Evolutionary conservation across 1,139 yeast genomes (phyloP).

Genomic region (Debaryomycetaceae sp.): DNA sequence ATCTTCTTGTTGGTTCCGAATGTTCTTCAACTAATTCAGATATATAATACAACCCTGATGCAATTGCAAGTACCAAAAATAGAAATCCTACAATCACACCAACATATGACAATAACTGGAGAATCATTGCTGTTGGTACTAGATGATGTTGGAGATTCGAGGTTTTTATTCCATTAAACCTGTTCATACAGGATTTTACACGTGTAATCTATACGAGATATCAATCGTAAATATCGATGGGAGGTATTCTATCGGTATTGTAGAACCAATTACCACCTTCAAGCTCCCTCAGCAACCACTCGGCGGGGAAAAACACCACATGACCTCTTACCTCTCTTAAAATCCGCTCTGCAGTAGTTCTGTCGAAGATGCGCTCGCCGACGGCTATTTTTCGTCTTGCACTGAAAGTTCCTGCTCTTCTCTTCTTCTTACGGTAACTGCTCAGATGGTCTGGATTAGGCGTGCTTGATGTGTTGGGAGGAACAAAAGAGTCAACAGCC

Average conservation of each 20-base stretch:
- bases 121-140: conserved; percentile 28
- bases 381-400: conserved; percentile 40
- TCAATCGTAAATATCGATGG: conserved; percentile 88
- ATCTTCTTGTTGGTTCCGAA: conserved; percentile 74
- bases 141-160: not conserved
- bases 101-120: conserved; percentile 49
- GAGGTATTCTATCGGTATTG: conserved; percentile 90
- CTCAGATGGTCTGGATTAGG: not conserved
- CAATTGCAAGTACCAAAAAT: conserved; percentile 55
- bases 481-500: not conserved
- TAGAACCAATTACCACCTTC: conserved; percentile 95
- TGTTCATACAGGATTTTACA: not conserved
- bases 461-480: not conserved
- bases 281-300: conserved; percentile 84
- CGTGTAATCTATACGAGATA: not conserved
- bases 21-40: conserved; percentile 95
- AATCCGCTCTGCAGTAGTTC: conserved; percentile 72
- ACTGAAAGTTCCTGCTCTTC: conserved; percentile 33
- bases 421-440: conserved; percentile 11
- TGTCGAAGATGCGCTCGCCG: conserved; percentile 62
- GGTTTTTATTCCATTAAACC: not conserved
- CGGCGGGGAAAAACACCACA: conserved; percentile 83
- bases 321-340: conserved; percentile 81
- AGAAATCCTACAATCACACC: conserved; percentile 77
- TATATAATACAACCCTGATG: conserved; percentile 86